These are phyloP conservation scores for Hypoxylon crocopeplum DNA, from an alignment of 495 filamentous ascomycete species.

Conservation along the genomic window DNA sequence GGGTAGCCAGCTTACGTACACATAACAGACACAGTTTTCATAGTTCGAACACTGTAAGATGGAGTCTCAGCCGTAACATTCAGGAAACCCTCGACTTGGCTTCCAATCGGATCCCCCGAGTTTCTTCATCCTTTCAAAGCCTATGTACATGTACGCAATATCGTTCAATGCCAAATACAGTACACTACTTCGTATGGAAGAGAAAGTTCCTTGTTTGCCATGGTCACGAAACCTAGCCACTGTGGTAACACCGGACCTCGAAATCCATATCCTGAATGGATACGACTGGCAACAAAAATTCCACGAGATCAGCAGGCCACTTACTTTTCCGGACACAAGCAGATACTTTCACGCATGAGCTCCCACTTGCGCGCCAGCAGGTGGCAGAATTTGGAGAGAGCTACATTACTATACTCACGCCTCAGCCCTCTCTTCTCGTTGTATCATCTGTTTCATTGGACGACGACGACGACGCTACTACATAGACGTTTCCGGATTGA, in stretches of 20 bases:
- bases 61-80: constrained; percentile 9
- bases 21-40: constrained; percentile 3
- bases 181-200: background rate
- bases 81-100: too few species aligned
- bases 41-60: constrained; percentile 4
- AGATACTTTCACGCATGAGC: constrained; percentile 31
- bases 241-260: constrained; percentile 14
- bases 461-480: background rate
- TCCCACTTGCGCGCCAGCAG: constrained; percentile 12
- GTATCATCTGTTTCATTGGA: constrained; percentile 23
- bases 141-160: too few species aligned
- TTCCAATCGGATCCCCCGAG: background rate
- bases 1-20: background rate
- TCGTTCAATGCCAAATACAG: background rate
- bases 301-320: constrained; percentile 33
- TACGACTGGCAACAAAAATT: constrained; percentile 15
- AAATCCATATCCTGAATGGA: constrained; percentile 3
- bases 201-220: background rate
- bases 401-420: constrained; percentile 18
- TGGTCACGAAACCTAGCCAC: constrained; percentile 10
- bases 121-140: too few species aligned
- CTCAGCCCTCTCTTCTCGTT: constrained; percentile 6
- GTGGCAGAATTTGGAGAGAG: constrained; percentile 30
- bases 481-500: constrained; percentile 22
- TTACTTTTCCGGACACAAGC: constrained; percentile 31